Conservation (phyloP, 495 filamentous ascomycete genomes). For the Astrothelium macrocarpum region DNA sequence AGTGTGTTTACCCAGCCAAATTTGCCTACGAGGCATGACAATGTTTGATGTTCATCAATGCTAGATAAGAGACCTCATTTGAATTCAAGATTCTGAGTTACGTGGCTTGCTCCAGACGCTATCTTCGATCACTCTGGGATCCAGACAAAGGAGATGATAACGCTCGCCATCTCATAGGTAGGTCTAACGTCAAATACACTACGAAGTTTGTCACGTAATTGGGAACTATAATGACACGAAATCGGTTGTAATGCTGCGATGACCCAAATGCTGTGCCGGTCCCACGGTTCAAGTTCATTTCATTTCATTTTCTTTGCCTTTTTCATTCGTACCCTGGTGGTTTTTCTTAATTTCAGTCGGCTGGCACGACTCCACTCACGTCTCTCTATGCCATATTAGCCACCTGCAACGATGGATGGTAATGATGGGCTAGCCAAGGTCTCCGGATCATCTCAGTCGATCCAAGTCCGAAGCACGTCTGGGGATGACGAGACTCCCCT, state of each 20-base stretch:
- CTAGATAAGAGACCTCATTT: neutral
- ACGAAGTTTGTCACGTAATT: neutral
- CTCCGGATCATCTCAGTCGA: neutral
- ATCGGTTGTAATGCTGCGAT: neutral
- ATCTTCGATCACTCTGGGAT: neutral
- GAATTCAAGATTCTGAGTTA: neutral
- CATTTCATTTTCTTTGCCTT: neutral
- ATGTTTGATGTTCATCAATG: neutral
- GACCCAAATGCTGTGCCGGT: neutral
- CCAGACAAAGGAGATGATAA: neutral
- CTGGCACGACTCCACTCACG: neutral
- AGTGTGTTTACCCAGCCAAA: neutral
- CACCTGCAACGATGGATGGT: neutral
- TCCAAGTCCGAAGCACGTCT: neutral
- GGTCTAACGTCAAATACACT: neutral
- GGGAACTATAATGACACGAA: neutral
- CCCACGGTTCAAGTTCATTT: neutral
- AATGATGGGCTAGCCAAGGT: neutral
- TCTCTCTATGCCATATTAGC: neutral
- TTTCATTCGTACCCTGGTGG: neutral
- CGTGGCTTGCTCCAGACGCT: neutral
- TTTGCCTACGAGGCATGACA: neutral
- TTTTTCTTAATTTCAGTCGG: neutral
- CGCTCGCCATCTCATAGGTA: neutral
- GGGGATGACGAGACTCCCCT: neutral